Percentiles rank a stretch among this genome's conserved stretches.
Conservation (phyloP, 306 rosid species). For the Pueraria montana region DNA sequence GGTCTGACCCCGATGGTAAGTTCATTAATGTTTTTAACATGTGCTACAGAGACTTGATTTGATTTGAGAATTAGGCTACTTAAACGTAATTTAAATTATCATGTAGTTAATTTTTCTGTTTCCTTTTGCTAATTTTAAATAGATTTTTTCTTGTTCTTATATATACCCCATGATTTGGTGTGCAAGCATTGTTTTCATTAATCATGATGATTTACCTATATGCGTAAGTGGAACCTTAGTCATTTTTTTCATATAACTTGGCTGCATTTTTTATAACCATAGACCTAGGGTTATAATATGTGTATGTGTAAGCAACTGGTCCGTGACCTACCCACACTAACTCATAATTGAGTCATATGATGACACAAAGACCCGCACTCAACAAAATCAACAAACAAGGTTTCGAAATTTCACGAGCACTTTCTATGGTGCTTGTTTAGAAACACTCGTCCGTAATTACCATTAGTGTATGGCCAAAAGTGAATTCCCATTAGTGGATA, state of each 20-base stretch:
- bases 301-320: neutral
- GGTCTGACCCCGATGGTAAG: neutral
- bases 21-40: neutral
- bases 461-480: conserved; percentile 13
- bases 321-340: conserved; percentile 1
- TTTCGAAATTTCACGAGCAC: neutral
- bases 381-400: neutral
- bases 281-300: neutral
- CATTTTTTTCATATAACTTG: neutral
- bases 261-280: neutral
- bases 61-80: neutral
- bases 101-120: neutral
- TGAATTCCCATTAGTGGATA: conserved; percentile 20
- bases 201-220: neutral
- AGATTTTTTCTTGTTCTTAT: neutral
- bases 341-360: neutral
- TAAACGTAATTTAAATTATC: neutral
- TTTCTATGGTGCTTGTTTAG: neutral
- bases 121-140: neutral
- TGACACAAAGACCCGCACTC: neutral
- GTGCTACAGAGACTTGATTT: neutral
- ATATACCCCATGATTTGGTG: neutral
- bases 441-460: neutral
- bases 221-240: neutral
- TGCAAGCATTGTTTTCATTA: neutral